phyloP scores from a whole-genome alignment of 2,329 filamentous ascomycete species.

The Ceratocystis alfenasii region DNA sequence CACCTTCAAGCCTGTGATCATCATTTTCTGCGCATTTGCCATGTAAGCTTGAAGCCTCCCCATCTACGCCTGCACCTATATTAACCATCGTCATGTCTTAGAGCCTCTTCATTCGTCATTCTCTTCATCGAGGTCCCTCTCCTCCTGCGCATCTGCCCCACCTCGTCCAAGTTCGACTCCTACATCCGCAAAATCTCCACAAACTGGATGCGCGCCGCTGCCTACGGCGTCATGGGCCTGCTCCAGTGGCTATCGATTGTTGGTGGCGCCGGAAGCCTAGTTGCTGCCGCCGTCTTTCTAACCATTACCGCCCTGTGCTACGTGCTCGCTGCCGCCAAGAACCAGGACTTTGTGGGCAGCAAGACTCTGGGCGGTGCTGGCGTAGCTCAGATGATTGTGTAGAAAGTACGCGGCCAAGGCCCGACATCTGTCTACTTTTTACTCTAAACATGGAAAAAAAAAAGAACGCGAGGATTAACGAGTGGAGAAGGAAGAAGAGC shows the following conservation, averaged over 20 bases:
- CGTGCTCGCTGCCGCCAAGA: constrained; percentile 62
- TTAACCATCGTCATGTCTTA: constrained; percentile 29
- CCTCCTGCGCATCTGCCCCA: constrained; percentile 93
- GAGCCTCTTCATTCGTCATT: constrained; percentile 59
- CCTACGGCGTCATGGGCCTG: constrained; percentile 70
- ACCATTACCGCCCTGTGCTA: constrained; percentile 71
- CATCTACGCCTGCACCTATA: background rate
- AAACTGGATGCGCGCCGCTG: constrained; percentile 88
- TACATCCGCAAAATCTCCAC: constrained; percentile 87
- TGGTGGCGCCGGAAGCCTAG: constrained; percentile 53
- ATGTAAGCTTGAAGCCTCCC: constrained; percentile 35
- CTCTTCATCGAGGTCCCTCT: constrained; percentile 85
- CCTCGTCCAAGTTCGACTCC: constrained; percentile 74
- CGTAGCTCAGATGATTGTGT: constrained; percentile 97
- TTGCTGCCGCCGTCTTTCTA: constrained; percentile 76
- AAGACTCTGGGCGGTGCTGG: constrained; percentile 92
- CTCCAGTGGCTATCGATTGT: constrained; percentile 77
- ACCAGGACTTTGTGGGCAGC: constrained; percentile 78
- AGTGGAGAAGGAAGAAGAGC: background rate
- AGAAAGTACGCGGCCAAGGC: constrained; percentile 26
- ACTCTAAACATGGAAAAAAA: too few species aligned
- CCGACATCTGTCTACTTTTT: too few species aligned
- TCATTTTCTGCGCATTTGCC: constrained; percentile 42
- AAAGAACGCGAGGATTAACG: background rate
- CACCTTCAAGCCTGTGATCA: constrained; percentile 37